phyloP scores from a whole-genome alignment of 169 alveolate genomes.

The Plasmodium falciparum region DNA sequence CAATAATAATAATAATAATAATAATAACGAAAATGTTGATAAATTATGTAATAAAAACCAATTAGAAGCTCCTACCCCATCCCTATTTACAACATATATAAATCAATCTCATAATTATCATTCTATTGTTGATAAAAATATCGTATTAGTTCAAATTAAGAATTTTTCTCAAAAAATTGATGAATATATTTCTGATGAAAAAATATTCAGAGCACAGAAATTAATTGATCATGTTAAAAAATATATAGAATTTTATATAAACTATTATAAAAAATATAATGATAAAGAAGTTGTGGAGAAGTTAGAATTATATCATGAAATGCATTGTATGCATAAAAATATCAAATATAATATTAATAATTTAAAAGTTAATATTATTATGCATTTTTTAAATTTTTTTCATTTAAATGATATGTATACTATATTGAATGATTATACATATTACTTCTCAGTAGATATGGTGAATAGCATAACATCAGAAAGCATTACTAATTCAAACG shows the following conservation, averaged over 20 bases:
- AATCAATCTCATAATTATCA: not conserved
- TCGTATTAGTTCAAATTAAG: constrained; percentile 25
- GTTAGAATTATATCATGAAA: constrained; percentile 39
- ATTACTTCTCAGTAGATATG: constrained; percentile 50
- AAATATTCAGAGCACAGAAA: constrained; percentile 68
- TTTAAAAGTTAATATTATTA: constrained; percentile 45
- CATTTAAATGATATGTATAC: constrained; percentile 60
- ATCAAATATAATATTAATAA: constrained; percentile 52
- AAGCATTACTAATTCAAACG: constrained; percentile 3
- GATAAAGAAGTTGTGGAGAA: constrained; percentile 25
- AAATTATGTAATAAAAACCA: not conserved
- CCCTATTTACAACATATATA: not conserved
- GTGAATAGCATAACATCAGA: constrained; percentile 9
- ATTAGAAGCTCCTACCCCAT: not conserved
- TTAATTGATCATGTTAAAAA: constrained; percentile 65
- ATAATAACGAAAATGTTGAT: not conserved
- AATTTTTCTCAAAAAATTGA: constrained; percentile 68
- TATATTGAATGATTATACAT: constrained; percentile 35
- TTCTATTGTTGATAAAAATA: constrained; percentile 22
- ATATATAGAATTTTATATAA: constrained; percentile 46
- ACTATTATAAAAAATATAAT: constrained; percentile 49
- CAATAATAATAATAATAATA: constrained; percentile 1
- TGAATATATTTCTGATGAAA: constrained; percentile 67
- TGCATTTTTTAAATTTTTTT: constrained; percentile 51
- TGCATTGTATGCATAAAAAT: constrained; percentile 33